Conservation (phyloP, 768 basidiomycete species). For the Epithele typhae region DNA sequence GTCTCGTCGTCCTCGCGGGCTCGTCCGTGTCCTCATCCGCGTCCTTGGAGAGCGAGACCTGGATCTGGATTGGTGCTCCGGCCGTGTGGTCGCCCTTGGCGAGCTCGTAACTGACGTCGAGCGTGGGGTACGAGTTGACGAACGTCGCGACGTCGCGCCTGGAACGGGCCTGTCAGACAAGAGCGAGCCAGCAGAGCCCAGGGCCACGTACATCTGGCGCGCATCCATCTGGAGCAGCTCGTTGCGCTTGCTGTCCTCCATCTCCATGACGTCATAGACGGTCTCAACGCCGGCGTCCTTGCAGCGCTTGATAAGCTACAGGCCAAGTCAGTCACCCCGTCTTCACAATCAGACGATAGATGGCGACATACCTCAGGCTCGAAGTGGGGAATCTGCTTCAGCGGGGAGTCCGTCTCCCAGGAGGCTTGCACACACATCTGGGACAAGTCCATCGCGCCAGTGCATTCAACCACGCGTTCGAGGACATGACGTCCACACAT, state of each 20-base stretch:
- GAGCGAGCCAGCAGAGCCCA: no score
- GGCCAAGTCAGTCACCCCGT: not conserved
- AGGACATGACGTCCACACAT: slow-evolving; percentile 97
- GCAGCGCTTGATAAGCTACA: slow-evolving; percentile 78
- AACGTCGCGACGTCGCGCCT: slow-evolving; percentile 95
- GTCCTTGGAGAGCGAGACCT: slow-evolving; percentile 78
- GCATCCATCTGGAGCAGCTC: slow-evolving; percentile 80
- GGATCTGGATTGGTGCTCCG: slow-evolving; percentile 75
- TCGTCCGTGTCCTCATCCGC: slow-evolving; percentile 53
- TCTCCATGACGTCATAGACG: slow-evolving; percentile 97
- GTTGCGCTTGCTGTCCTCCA: slow-evolving; percentile 90
- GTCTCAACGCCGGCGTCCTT: slow-evolving; percentile 77
- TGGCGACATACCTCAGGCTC: slow-evolving; percentile 65
- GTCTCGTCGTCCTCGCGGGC: slow-evolving; percentile 58
- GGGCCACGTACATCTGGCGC: slow-evolving; percentile 69
- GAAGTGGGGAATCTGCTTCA: slow-evolving; percentile 97
- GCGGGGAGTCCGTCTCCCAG: slow-evolving; percentile 95
- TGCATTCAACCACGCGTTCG: slow-evolving; percentile 92
- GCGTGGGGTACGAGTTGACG: slow-evolving; percentile 95
- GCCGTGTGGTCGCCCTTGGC: slow-evolving; percentile 85
- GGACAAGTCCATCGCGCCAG: slow-evolving; percentile 96
- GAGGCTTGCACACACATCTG: slow-evolving; percentile 99
- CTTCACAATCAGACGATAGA: not conserved
- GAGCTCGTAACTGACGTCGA: slow-evolving; percentile 87
- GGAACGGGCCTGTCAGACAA: no score